phyloP scores from a whole-genome alignment of 352 stramenopile genomes.

The Phytophthora cactorum region DNA sequence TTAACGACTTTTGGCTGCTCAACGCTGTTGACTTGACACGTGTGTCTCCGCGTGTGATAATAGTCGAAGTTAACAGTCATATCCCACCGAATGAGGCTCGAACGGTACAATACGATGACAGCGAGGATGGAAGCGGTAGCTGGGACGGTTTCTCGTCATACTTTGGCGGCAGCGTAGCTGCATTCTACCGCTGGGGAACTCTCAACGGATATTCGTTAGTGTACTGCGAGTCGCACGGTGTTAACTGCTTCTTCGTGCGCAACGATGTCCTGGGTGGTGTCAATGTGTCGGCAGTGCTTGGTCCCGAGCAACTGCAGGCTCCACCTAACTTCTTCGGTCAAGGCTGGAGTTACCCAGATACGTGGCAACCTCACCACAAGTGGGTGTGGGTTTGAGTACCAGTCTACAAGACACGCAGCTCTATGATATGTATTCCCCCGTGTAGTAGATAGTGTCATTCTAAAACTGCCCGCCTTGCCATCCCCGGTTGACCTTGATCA shows the following conservation, averaged over 20 bases:
- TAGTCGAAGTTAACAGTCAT: constrained; percentile 74
- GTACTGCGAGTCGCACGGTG: constrained; percentile 79
- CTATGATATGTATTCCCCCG: background rate
- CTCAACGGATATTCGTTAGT: constrained; percentile 68
- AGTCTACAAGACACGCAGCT: background rate
- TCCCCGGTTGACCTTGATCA: constrained; percentile 48
- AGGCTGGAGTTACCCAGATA: constrained; percentile 57
- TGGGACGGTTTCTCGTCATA: constrained; percentile 63
- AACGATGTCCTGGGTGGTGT: constrained; percentile 47
- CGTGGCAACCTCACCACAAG: constrained; percentile 40
- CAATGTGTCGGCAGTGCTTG: constrained; percentile 50
- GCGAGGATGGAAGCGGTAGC: constrained; percentile 29
- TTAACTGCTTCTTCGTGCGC: constrained; percentile 77
- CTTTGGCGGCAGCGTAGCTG: constrained; percentile 66
- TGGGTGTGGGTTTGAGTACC: constrained; percentile 53
- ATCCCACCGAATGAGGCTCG: constrained; percentile 51
- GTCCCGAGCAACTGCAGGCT: constrained; percentile 40
- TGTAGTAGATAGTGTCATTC: background rate
- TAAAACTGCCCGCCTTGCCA: constrained; percentile 1
- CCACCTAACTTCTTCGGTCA: constrained; percentile 77
- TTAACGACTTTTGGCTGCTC: constrained; percentile 81
- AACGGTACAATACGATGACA: constrained; percentile 50
- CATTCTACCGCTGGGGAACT: constrained; percentile 50
- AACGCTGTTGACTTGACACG: constrained; percentile 47
- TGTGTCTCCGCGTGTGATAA: constrained; percentile 60